Conservation (phyloP, 2,329 filamentous ascomycete species). For the Golovinomyces cichoracearum region DNA sequence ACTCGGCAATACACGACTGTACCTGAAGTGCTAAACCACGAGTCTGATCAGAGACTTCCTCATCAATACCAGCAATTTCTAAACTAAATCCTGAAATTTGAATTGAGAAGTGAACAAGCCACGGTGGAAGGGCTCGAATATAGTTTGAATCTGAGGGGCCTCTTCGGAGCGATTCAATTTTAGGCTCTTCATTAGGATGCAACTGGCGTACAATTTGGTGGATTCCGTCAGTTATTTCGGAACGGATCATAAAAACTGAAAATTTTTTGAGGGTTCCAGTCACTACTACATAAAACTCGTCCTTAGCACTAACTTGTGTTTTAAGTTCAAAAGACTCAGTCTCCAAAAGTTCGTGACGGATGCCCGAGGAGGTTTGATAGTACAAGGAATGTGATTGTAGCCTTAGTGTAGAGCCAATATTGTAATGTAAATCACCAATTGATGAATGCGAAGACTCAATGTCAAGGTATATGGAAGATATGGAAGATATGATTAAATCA, state of each 20-base stretch:
- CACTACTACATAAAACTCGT: slow-evolving; percentile 58
- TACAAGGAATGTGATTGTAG: slow-evolving; percentile 74
- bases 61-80: slow-evolving; percentile 72
- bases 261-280: slow-evolving; percentile 65
- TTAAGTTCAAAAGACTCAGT: slow-evolving; percentile 77
- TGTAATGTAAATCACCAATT: slow-evolving; percentile 65
- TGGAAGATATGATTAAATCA: slow-evolving; percentile 80
- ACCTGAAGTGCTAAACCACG: slow-evolving; percentile 67
- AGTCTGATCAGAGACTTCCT: slow-evolving; percentile 54
- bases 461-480: slow-evolving; percentile 79
- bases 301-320: slow-evolving; percentile 57
- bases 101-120: slow-evolving; percentile 62
- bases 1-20: slow-evolving; percentile 69
- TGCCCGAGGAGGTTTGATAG: slow-evolving; percentile 67
- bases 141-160: slow-evolving; percentile 35
- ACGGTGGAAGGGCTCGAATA: slow-evolving; percentile 51
- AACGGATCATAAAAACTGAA: slow-evolving; percentile 65
- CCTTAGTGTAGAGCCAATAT: slow-evolving; percentile 54
- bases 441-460: slow-evolving; percentile 86
- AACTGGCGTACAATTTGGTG: slow-evolving; percentile 76
- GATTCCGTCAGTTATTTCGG: slow-evolving; percentile 77
- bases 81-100: slow-evolving; percentile 74
- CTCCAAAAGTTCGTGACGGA: slow-evolving; percentile 63
- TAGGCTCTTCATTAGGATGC: slow-evolving; percentile 39
- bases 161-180: slow-evolving; percentile 26